Evolutionary conservation across 768 basidiomycete species (phyloP).

Genomic region (Xerocomus brunneocitrinus): DNA sequence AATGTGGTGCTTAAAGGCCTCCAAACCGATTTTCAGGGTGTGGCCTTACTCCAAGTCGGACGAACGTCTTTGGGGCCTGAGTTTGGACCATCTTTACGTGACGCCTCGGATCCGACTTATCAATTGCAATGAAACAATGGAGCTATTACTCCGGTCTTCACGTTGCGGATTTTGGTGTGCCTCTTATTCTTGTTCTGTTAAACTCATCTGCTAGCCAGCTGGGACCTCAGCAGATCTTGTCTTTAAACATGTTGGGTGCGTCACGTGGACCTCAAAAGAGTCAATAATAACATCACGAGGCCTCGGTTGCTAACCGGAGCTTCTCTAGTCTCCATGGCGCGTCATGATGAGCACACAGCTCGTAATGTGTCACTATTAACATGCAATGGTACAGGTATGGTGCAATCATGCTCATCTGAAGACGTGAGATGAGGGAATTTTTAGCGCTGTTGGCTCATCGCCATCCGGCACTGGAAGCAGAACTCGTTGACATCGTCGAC

Average conservation of each 20-base stretch:
- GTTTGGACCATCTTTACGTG: not conserved
- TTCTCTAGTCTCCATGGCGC: not conserved
- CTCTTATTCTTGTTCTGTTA: not conserved
- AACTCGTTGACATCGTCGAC: conserved; percentile 67
- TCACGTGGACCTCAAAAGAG: conserved; percentile 1
- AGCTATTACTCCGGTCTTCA: not conserved
- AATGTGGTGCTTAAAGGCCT: not conserved
- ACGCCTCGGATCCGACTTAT: too few relatives aligned
- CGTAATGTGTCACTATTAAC: conserved; percentile 17
- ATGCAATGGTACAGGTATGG: conserved; percentile 26
- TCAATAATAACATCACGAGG: conserved; percentile 1
- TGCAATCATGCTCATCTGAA: conserved; percentile 21
- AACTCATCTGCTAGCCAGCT: not conserved
- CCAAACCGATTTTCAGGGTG: too few relatives aligned
- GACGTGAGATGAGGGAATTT: not conserved
- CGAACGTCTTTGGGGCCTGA: not conserved
- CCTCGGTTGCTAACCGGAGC: not conserved
- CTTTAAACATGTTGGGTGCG: not conserved
- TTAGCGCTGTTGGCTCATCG: conserved; percentile 36
- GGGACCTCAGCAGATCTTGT: not conserved
- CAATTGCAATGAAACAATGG: not conserved
- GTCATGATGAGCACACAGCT: conserved; percentile 6
- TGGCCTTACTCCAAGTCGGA: too few relatives aligned
- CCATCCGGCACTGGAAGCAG: conserved; percentile 66
- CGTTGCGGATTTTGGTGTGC: not conserved